Evolutionary conservation across 148 eudicot genomes (phyloP).

Genomic region (Amaranthus hypochondriacus): DNA sequence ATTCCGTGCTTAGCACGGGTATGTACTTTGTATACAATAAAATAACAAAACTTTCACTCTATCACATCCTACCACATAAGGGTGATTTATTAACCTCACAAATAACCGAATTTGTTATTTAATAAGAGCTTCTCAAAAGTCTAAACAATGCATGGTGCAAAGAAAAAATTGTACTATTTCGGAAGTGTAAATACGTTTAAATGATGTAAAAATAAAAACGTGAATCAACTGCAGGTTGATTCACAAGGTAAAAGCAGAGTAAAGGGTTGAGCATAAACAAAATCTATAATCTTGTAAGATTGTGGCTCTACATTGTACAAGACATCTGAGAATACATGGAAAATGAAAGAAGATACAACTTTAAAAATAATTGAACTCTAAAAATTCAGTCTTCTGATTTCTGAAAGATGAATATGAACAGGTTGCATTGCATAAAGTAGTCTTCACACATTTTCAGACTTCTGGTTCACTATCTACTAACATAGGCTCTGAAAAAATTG

Average conservation of each 20-base stretch:
- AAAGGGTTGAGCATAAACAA: background rate
- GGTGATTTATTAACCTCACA: too few relatives aligned
- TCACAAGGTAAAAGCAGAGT: background rate
- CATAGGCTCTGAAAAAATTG: slow-evolving; percentile 15
- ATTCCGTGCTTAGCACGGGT: too few relatives aligned
- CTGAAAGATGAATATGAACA: slow-evolving; percentile 21
- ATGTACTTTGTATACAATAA: too few relatives aligned
- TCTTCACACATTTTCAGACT: background rate
- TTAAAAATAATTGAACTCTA: slow-evolving; percentile 13
- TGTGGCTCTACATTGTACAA: slow-evolving; percentile 26
- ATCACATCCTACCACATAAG: too few relatives aligned
- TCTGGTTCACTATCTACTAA: slow-evolving; percentile 19
- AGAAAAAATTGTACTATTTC: too few relatives aligned
- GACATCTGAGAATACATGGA: slow-evolving; percentile 4
- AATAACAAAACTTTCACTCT: too few relatives aligned
- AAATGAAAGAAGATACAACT: slow-evolving; percentile 5
- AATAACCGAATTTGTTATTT: too few relatives aligned
- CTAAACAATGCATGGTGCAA: too few relatives aligned
- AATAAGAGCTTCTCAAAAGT: too few relatives aligned
- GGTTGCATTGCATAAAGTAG: slow-evolving; percentile 6
- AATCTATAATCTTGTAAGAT: slow-evolving; percentile 1
- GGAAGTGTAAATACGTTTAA: too few relatives aligned
- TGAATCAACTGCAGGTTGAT: background rate
- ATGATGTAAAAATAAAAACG: too few relatives aligned
- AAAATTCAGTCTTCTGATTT: slow-evolving; percentile 8